These are phyloP conservation scores for Mimosa bimucronata DNA, from an alignment of 306 rosid species.

Conservation along the genomic window DNA sequence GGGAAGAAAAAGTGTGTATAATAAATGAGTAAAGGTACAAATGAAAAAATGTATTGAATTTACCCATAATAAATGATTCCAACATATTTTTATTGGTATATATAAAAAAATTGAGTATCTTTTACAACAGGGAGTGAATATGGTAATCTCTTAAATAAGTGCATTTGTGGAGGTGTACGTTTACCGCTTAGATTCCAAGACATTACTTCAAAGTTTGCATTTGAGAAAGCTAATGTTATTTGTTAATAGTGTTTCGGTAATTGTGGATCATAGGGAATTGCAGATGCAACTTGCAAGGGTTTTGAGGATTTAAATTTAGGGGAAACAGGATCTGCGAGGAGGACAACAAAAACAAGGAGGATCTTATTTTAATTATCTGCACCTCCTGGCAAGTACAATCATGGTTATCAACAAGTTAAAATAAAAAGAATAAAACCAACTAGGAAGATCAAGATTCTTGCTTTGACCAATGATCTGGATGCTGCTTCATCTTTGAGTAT, in stretches of 20 bases:
- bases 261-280: constrained; percentile 29
- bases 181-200: constrained; percentile 13
- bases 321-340: constrained; percentile 35
- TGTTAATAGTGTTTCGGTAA: constrained; percentile 32
- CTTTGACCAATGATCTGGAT: constrained; percentile 43
- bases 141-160: too few species aligned
- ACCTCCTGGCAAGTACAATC: constrained; percentile 42
- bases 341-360: constrained; percentile 40
- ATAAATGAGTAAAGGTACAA: too few species aligned
- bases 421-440: constrained; percentile 34
- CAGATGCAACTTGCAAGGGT: constrained; percentile 36
- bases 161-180: too few species aligned
- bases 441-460: constrained; percentile 36
- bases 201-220: constrained; percentile 17
- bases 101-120: too few species aligned
- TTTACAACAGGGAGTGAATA: too few species aligned
- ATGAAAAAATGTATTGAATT: too few species aligned
- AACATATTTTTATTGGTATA: too few species aligned
- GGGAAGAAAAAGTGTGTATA: too few species aligned
- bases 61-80: too few species aligned
- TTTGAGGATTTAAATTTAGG: constrained; percentile 28
- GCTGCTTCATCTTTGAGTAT: constrained; percentile 31
- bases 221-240: constrained; percentile 22
- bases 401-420: constrained; percentile 43
- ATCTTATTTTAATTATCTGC: constrained; percentile 35